Conservation (phyloP, 2,329 filamentous ascomycete genomes). For the Bisporella sp. region DNA sequence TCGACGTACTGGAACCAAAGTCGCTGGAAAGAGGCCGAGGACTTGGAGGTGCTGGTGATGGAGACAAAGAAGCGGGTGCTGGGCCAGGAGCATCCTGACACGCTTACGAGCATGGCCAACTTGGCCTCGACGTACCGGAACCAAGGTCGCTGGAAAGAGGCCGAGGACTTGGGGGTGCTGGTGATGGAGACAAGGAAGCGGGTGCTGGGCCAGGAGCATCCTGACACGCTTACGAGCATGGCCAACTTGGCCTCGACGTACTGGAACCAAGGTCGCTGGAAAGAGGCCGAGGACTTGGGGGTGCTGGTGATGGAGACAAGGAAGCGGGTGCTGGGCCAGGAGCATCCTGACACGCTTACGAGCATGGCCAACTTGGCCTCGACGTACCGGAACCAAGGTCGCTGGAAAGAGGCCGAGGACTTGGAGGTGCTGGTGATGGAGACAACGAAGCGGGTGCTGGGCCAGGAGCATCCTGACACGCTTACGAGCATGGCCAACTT, state of each 20-base stretch:
- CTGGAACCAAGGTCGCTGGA: background rate
- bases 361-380: slow-evolving; percentile 7
- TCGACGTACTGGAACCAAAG: background rate
- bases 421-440: background rate
- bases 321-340: background rate
- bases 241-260: background rate
- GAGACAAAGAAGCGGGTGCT: background rate
- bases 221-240: slow-evolving; percentile 1
- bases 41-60: background rate
- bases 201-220: slow-evolving; percentile 1
- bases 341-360: slow-evolving; percentile 3
- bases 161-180: background rate
- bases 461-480: slow-evolving; percentile 1
- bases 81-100: background rate
- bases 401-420: background rate
- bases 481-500: too few relatives aligned
- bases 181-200: background rate
- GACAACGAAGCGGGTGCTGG: background rate
- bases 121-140: background rate
- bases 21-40: background rate
- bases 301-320: background rate
- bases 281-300: slow-evolving; percentile 5
- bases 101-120: background rate
- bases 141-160: background rate
- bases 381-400: slow-evolving; percentile 4